These are phyloP conservation scores for Kurtzmaniella cleridarum DNA, from an alignment of 805 yeast species.

Conservation along the genomic window DNA sequence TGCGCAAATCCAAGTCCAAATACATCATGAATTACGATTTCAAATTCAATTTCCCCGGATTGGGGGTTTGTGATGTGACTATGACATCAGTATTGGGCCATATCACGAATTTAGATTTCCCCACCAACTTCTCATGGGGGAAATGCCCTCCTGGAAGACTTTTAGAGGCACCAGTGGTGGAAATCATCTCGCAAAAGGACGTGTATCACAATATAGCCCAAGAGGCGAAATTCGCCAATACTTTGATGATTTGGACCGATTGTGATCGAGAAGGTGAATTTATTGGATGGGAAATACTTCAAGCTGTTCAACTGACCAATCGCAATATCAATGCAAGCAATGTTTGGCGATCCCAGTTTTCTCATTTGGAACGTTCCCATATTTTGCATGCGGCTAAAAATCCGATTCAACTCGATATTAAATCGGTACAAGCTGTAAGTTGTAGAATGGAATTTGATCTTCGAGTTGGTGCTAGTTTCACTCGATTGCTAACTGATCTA, in stretches of 20 bases:
- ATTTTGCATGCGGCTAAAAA: slow-evolving; percentile 66
- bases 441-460: slow-evolving; percentile 85
- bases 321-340: slow-evolving; percentile 38
- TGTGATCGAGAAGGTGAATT: slow-evolving; percentile 96
- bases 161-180: slow-evolving; percentile 65
- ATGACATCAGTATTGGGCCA: slow-evolving; percentile 96
- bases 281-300: slow-evolving; percentile 77
- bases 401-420: slow-evolving; percentile 59
- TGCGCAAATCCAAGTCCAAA: slow-evolving; percentile 47
- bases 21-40: slow-evolving; percentile 80
- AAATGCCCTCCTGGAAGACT: slow-evolving; percentile 57
- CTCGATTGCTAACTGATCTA: slow-evolving; percentile 66
- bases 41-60: slow-evolving; percentile 54
- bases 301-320: slow-evolving; percentile 58
- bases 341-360: slow-evolving; percentile 71
- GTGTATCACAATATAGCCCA: slow-evolving; percentile 62
- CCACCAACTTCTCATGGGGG: slow-evolving; percentile 60
- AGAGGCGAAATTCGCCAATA: slow-evolving; percentile 57
- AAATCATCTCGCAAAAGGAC: slow-evolving; percentile 32
- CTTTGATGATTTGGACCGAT: slow-evolving; percentile 94
- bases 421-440: slow-evolving; percentile 75
- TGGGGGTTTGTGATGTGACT: slow-evolving; percentile 69
- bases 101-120: slow-evolving; percentile 60
- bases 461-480: slow-evolving; percentile 83
- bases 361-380: slow-evolving; percentile 79